Evolutionary conservation across 2,329 filamentous ascomycete species (phyloP), one percentile per base, ranked within the genome.

Genomic region (Celoporthe dispersa): DNA sequence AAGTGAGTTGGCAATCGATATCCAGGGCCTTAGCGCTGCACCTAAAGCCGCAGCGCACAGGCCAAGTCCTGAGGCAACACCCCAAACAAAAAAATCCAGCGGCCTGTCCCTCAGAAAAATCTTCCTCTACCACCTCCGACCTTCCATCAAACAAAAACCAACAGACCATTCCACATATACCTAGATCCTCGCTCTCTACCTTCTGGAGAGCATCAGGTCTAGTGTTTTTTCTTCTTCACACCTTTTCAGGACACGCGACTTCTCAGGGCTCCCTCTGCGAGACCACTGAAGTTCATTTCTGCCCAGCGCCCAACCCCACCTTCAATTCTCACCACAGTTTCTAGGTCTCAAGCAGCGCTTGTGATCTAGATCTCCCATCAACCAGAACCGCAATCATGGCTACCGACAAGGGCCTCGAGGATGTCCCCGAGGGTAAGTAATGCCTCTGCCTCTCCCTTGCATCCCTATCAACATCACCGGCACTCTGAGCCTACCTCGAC

Each of bases 391-490:
- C 93, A 95, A 98, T 92, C 90, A 98, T 98, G 95, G 95, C 94
- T 94, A 91, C 91, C 83, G 92, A 94, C 80, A 97, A 97, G 89
- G 95, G 95, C 89, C 94, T 98, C 87, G 94, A 98, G 89, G 95
- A 98, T 84, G 91, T 97, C 86, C 92, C 93, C 83, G 94, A 97
- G 88, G 90, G 94, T 97, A 88, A 87, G 93, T 90, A 73, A 69
- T 53, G 48, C 70, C 55, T 72, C 63, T 64, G 59, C 61, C 68
- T 68, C 62, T 71, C 64, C 35, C 35, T 65, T 44, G 0, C n/a
- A 33, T 48, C 35, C 16, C 37, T n/a, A 44, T 51, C 62, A 33
- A 14, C 61, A 39, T 31, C 33, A 63, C 51, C 9, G 25, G 44
- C 64, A 25, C 48, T 39, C n/a, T 22, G 35, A 33, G 41, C 33